Evolutionary conservation across 2,329 filamentous ascomycete species (phyloP).

Genomic region (Cordyceps cateniannulata): DNA sequence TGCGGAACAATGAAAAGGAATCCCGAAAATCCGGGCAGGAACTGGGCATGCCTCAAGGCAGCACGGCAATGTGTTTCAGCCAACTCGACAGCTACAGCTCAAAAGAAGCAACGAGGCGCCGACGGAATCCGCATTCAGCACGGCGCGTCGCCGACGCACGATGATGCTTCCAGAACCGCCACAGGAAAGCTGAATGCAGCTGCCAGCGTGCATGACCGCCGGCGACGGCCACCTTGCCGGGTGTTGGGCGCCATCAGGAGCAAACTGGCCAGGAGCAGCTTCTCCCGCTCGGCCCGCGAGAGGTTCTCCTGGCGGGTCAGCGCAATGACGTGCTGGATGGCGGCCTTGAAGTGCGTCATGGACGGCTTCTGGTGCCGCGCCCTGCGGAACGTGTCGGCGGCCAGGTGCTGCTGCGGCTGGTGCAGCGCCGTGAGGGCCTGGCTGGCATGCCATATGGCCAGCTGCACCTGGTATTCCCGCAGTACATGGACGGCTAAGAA

Average conservation of each 20-base stretch:
- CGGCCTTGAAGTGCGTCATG: background rate
- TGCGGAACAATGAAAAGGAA: background rate
- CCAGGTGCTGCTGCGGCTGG: background rate
- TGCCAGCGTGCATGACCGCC: conserved; percentile 5
- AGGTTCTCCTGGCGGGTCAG: background rate
- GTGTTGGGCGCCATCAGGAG: conserved; percentile 3
- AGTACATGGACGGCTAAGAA: conserved; percentile 3
- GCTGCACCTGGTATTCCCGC: conserved; percentile 3
- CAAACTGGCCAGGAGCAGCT: conserved; percentile 3
- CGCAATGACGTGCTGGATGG: conserved; percentile 4
- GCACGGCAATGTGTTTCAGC: background rate
- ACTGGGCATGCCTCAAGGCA: background rate
- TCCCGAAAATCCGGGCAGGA: background rate
- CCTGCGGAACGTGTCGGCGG: background rate
- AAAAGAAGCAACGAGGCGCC: background rate
- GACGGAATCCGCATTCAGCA: background rate
- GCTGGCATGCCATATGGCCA: conserved; percentile 9
- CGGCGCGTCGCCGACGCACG: background rate
- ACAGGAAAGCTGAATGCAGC: conserved; percentile 7
- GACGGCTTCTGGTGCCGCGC: background rate
- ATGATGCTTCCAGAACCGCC: background rate
- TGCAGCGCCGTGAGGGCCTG: conserved; percentile 5
- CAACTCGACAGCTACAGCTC: background rate
- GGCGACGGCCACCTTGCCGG: background rate
- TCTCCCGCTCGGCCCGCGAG: conserved; percentile 1